Conservation (phyloP, 768 basidiomycete genomes). For the Mycena metata region DNA sequence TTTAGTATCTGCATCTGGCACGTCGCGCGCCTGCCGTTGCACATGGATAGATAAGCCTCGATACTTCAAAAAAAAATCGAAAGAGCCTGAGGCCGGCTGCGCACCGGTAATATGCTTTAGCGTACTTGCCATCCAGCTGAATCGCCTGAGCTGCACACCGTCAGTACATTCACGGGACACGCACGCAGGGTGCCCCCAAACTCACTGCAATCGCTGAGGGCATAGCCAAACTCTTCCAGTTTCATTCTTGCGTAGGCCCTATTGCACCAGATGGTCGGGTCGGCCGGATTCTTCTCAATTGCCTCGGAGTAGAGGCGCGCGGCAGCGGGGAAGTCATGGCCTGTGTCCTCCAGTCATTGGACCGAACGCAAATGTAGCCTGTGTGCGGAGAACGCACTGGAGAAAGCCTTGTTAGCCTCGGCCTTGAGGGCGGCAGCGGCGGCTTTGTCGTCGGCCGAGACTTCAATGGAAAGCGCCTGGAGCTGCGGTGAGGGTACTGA, state of each 20-base stretch:
- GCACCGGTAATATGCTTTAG: constrained; percentile 90
- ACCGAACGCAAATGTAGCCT: constrained; percentile 1
- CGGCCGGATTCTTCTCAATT: constrained; percentile 88
- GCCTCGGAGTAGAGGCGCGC: constrained; percentile 86
- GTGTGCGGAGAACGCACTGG: constrained; percentile 57
- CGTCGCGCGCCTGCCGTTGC: constrained; percentile 76
- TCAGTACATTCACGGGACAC: constrained; percentile 20
- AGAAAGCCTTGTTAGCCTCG: constrained; percentile 91
- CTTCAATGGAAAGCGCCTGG: constrained; percentile 56
- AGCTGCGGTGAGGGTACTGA: constrained; percentile 73
- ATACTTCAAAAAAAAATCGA: too few relatives aligned
- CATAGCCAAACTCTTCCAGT: constrained; percentile 94
- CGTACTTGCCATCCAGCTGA: constrained; percentile 88
- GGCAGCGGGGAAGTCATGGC: constrained; percentile 82
- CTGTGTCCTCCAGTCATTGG: constrained; percentile 46
- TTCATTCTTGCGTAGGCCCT: constrained; percentile 94
- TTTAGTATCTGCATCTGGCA: constrained; percentile 93
- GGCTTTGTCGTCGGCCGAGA: constrained; percentile 79
- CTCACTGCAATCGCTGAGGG: constrained; percentile 88
- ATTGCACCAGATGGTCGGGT: constrained; percentile 95
- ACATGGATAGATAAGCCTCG: neutral
- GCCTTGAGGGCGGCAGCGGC: constrained; percentile 82
- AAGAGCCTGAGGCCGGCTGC: constrained; percentile 35
- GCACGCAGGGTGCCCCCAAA: constrained; percentile 37
- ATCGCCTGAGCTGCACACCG: constrained; percentile 80